These are phyloP conservation scores for Ceratocystis smalleyi DNA, from an alignment of 2,329 filamentous ascomycete species.

Conservation along the genomic window DNA sequence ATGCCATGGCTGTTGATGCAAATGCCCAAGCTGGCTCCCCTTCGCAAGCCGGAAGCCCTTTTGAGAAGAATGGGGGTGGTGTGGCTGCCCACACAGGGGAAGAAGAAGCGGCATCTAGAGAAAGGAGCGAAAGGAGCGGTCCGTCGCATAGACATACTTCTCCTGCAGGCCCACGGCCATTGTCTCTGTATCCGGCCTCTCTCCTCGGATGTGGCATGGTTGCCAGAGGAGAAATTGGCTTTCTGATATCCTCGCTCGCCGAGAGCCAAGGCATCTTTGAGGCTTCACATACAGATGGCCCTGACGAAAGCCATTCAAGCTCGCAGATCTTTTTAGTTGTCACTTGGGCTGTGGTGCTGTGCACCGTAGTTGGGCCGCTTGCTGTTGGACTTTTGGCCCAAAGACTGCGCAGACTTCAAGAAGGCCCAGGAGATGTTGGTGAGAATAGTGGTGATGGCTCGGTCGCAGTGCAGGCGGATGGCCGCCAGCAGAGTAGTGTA, in stretches of 20 bases:
- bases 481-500: background rate
- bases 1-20: background rate
- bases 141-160: background rate
- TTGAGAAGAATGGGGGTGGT: background rate
- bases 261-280: constrained; percentile 35
- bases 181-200: constrained; percentile 50
- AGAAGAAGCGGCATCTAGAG: background rate
- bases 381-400: constrained; percentile 33
- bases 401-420: constrained; percentile 21
- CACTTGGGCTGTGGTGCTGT: constrained; percentile 40
- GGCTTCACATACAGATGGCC: background rate
- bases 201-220: constrained; percentile 57
- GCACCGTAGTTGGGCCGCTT: constrained; percentile 37
- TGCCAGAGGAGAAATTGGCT: constrained; percentile 57
- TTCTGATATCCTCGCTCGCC: constrained; percentile 55
- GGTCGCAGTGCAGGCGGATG: background rate
- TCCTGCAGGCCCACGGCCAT: constrained; percentile 23
- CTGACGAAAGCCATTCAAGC: constrained; percentile 1
- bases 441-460: background rate
- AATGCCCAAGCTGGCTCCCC: background rate
- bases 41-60: background rate
- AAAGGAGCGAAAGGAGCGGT: background rate
- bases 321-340: constrained; percentile 37
- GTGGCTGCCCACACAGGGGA: background rate
- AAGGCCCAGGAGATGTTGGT: background rate